Evolutionary conservation across 306 rosid genomes (phyloP), one percentile per base, ranked within the genome.

Genomic region (Rosa lucieae): DNA sequence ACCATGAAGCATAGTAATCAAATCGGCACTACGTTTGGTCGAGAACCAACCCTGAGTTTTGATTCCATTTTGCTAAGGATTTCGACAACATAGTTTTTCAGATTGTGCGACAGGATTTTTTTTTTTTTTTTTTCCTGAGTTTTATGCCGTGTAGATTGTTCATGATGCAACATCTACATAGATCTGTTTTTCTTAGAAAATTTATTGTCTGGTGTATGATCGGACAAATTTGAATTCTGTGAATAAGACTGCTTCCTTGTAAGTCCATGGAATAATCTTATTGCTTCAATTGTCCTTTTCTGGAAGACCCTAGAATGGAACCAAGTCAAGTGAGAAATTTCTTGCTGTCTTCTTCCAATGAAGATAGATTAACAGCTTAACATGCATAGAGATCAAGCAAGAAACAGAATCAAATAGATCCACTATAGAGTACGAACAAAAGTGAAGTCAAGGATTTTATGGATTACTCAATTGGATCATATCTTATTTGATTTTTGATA

Each of bases 241-340:
- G 72, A 47, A 12, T 32, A 29, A 42, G 79, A 63, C 49, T 29
- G 39, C 21, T 9, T 39, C 72, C n/a, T 71, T 3, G 72, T 72
- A 47, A 4, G 65, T 10, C 35, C 70, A 26, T 62, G 18, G 13
- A 55, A 39, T 52, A 52, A 17, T 67, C 13, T 23, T 13, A 8
- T 72, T 43, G 72, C 47, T 52, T 18, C 29, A 26, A 12, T 78
- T 79, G 70, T 79, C 55, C 32, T 49, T 49, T 5, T 20, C 14
- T 35, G 68, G 53, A 79, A 77, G 86, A 71, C 85, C 72, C 73
- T 43, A 84, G 35, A 46, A 40, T 37, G 13, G 44, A 14, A 44
- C 80, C 55, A 46, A 51, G 84, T 80, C 82, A 84, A 82, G 40
- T 52, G 32, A n/a, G 77, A 9, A 80, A n/a, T 78, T 87, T 71